A percentile compares a stretch with the other conserved stretches of the same genome.
These are phyloP conservation scores for Candida methanosorbosa DNA, from an alignment of 805 yeast genomes.

Conservation along the genomic window DNA sequence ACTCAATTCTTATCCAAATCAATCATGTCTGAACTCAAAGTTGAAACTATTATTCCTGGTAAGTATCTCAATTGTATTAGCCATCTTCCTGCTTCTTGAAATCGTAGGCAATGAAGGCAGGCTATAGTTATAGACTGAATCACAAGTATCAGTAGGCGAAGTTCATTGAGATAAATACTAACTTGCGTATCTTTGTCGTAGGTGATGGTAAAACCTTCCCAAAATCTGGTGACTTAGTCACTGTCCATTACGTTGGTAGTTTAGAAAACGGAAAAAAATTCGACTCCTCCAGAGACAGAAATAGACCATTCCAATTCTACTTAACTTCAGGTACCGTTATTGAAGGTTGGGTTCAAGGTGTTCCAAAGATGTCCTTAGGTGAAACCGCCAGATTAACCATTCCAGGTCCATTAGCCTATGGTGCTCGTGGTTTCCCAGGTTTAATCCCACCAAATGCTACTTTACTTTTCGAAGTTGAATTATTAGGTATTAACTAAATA, in stretches of 20 bases:
- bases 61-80: no score
- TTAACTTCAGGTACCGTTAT: slow-evolving; percentile 97
- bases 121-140: not conserved
- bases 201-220: slow-evolving; percentile 91
- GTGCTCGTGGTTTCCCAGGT: slow-evolving; percentile 93
- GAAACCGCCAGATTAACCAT: slow-evolving; percentile 89
- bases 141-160: not conserved
- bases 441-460: slow-evolving; percentile 96
- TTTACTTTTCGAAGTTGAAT: slow-evolving; percentile 77
- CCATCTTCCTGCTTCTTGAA: no score
- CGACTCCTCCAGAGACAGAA: slow-evolving; percentile 92
- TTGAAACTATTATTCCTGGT: slow-evolving; percentile 27
- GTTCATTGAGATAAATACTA: not conserved
- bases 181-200: slow-evolving; percentile 7
- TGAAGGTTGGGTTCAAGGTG: slow-evolving; percentile 94
- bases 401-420: slow-evolving; percentile 91
- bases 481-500: slow-evolving; percentile 42
- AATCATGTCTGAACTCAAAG: slow-evolving; percentile 20
- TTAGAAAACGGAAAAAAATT: slow-evolving; percentile 93
- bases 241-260: slow-evolving; percentile 95
- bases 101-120: no score
- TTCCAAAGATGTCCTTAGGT: slow-evolving; percentile 87
- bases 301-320: slow-evolving; percentile 87
- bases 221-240: slow-evolving; percentile 75
- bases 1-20: not conserved